Conservation (phyloP, 345 rosid genomes). For the Geranium rotundifolium region DNA sequence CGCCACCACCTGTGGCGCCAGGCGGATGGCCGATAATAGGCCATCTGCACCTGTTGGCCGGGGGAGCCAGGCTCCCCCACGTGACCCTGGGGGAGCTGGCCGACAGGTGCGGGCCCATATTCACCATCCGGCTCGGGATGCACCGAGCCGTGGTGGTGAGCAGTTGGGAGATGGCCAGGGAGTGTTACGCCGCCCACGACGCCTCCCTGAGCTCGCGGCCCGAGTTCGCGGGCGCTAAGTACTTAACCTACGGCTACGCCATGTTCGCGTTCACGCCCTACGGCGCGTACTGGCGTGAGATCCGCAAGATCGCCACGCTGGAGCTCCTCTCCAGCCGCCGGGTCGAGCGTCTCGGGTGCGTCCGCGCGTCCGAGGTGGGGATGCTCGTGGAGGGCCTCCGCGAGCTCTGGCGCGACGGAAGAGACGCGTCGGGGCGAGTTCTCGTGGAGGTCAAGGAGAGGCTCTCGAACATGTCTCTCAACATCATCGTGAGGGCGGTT, state of each 20-base stretch:
- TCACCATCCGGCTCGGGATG: conserved; percentile 16
- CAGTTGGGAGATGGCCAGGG: conserved; percentile 15
- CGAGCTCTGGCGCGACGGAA: conserved; percentile 4
- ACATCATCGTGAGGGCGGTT: conserved; percentile 17
- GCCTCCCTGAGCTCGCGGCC: conserved; percentile 18
- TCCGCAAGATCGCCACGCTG: conserved; percentile 20
- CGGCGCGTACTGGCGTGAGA: conserved; percentile 25
- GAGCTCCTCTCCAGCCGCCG: conserved; percentile 27
- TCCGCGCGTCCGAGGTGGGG: conserved; percentile 20
- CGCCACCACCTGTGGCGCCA: background rate
- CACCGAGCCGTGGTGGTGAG: conserved; percentile 18
- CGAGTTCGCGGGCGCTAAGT: conserved; percentile 10
- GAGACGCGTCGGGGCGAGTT: background rate
- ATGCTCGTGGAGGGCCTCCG: conserved; percentile 9
- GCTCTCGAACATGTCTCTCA: conserved; percentile 21
- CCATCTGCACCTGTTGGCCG: conserved; percentile 22
- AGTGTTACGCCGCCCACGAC: conserved; percentile 26
- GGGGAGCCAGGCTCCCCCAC: conserved; percentile 8
- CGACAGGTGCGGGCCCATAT: conserved; percentile 18
- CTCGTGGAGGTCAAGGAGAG: conserved; percentile 23
- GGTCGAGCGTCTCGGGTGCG: conserved; percentile 16
- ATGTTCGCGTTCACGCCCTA: conserved; percentile 20
- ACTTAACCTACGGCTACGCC: conserved; percentile 15
- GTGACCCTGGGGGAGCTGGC: conserved; percentile 11
- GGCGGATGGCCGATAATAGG: conserved; percentile 15